Percentiles rank a stretch among this genome's conserved stretches.
phyloP scores from a whole-genome alignment of 441 rosid species.

The Erodium moschatum region DNA sequence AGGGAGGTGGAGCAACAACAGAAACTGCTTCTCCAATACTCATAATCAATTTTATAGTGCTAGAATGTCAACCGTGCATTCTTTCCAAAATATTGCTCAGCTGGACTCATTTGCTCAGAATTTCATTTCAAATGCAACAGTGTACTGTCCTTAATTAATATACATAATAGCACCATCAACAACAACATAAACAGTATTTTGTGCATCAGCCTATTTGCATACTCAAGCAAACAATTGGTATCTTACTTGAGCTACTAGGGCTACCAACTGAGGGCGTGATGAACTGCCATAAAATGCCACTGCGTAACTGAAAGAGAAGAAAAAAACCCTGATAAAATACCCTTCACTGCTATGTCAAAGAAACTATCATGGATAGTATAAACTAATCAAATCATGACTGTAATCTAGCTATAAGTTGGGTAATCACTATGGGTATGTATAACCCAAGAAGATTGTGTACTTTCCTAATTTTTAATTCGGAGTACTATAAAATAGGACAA shows the following conservation, averaged over 20 bases:
- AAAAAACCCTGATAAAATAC: neutral
- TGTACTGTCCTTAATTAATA: neutral
- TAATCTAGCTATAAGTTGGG: conserved; percentile 4
- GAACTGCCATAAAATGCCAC: conserved; percentile 74
- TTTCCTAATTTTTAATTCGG: neutral
- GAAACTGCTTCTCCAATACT: neutral
- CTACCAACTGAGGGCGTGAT: conserved; percentile 68
- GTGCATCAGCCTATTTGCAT: conserved; percentile 11
- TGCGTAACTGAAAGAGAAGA: conserved; percentile 51
- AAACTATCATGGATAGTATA: neutral
- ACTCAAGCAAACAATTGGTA: conserved; percentile 1
- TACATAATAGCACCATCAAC: neutral
- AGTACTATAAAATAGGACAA: neutral
- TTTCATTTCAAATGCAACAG: neutral
- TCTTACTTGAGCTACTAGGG: conserved; percentile 90
- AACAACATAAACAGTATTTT: neutral
- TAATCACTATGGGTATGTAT: neutral
- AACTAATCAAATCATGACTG: neutral
- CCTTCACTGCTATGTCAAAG: neutral
- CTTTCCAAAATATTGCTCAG: neutral
- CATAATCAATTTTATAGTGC: neutral
- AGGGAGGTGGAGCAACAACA: neutral
- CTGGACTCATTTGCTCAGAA: neutral
- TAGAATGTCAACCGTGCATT: neutral
- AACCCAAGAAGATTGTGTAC: neutral